Evolutionary conservation across 371 early-diverging fungal genomes (phyloP), one percentile per base, ranked within the genome.

Genomic region (Circinella umbellata): DNA sequence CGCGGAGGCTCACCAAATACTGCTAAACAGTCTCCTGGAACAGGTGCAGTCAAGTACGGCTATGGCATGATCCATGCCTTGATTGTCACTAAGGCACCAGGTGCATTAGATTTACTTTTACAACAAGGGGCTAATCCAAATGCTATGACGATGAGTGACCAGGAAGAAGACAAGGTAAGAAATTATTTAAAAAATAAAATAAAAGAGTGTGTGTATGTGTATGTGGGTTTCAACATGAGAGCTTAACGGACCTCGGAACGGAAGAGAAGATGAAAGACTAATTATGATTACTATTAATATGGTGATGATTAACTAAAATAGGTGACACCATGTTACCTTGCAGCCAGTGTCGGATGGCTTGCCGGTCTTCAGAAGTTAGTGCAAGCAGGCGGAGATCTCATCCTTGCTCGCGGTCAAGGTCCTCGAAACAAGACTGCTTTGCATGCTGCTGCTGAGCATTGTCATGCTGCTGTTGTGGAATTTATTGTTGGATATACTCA

Each of bases 1-100:
- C 74, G 81, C 47, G 81, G 81, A 34, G 84, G 84, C 11, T 81
- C 81, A n/a, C 84, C 84, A 10, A 84, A 84, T 61, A 80, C 81
- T 7, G 84, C 84, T 15, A 84, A 76, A 53, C 84, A 81, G 55
- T 78, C 77, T 14, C 73, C 80, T 14, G 61, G 76, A 20, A 17
- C 57, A 10, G 37, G 75, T 59, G 17, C 64, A 18, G 75, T 84
- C 65, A 80, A 78, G 49, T 80, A 81, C 59, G 84, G 84, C 5
- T 81, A 76, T 74, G 84, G 84, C 20, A 75, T 84, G 77, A 76
- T 84, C 38, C 84, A 84, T 72, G 81, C 81, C 46, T 67, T 76
- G 13, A 76, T 84, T 72, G 74, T 80, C 51, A 74, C 73, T 14
- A 78, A 78, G 62, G 69, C 80, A 27, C 70, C 77, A 48, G 66